Evolutionary conservation across 345 rosid species (phyloP).

Genomic region (Lumnitzera littorea): DNA sequence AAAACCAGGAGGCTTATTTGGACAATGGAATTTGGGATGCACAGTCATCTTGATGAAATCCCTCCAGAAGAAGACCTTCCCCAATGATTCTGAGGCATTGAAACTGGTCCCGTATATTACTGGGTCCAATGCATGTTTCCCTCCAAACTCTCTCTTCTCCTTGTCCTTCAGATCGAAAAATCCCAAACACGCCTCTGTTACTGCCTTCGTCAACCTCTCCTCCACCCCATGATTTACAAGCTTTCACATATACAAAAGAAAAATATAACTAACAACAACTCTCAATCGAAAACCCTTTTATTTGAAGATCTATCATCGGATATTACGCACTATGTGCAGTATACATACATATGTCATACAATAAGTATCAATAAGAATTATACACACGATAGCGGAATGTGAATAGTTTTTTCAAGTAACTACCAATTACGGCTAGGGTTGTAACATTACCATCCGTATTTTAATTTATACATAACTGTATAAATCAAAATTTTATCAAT

Average conservation of each 20-base stretch:
- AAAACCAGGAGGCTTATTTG: conserved; percentile 26
- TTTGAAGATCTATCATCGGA: too few relatives aligned
- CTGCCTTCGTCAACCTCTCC: conserved; percentile 18
- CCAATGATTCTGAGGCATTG: conserved; percentile 17
- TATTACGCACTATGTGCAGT: too few relatives aligned
- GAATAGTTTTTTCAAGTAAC: too few relatives aligned
- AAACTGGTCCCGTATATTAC: conserved; percentile 40
- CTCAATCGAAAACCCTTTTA: background rate
- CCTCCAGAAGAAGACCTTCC: conserved; percentile 29
- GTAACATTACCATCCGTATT: too few relatives aligned
- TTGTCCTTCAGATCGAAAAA: conserved; percentile 36
- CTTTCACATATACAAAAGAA: conserved; percentile 3
- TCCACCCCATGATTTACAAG: conserved; percentile 40
- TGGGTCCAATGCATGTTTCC: conserved; percentile 37
- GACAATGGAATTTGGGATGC: conserved; percentile 34
- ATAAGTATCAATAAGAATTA: too few relatives aligned
- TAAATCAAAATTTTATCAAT: too few relatives aligned
- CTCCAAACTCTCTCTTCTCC: conserved; percentile 29
- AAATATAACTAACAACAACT: background rate
- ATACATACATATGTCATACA: too few relatives aligned
- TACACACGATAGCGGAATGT: too few relatives aligned
- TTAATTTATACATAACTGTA: too few relatives aligned
- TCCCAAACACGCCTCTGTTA: conserved; percentile 17
- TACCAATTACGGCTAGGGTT: too few relatives aligned
- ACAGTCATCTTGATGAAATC: conserved; percentile 31